Base-by-base conservation (phyloP, 2,329 filamentous ascomycete species). In the Trichoderma cornu-damae region DNA sequence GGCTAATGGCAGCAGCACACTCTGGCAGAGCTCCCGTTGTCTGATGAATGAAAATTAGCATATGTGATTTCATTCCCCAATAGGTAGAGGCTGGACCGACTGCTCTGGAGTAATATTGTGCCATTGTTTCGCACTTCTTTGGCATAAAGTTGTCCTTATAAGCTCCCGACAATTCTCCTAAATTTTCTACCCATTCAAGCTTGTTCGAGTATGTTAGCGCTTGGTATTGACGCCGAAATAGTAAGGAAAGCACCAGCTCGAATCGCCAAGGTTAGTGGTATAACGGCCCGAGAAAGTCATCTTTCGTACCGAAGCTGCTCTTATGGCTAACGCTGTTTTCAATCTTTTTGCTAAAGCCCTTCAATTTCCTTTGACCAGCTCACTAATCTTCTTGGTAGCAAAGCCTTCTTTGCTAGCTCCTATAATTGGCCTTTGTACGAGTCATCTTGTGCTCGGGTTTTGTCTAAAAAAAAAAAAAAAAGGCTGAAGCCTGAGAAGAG, bases 51-150 rank as follows among this genome's bases (percentile, higher is more conserved):
- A 59, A 75, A 74, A 43, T 75, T 72, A 9, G 63, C 68, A 43
- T 75, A 75, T 6, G 68, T 71, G 48, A 73, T 53, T 30, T 61
- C 65, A 4, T 73, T 61, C 1, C 73, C 72, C 0, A 75, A 59
- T 2, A 74, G 66, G 38, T 68, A 74, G 1, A 72, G 72, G 0
- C n/a, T n/a, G n/a, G n/a, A n/a, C 72, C 72, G 0, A 53, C 57
- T 0, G 40, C 49, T 1, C 70, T 62, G 0, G 62, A 48, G 28
- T 73, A 73, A 35, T 70, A 70, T 30, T 67, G 61, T 0, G 55
- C 66, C 1, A 73, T 16, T 1, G 69, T 32, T 0, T 65, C 61
- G 30, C 72, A 68, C 60, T 70, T 73, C 14, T 65, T 43, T 0
- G 68, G 64, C 1, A 64, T 59, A 35, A 58, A 52, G 20, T 61